Conservation (phyloP, 331 rosid genomes). For the Cydonia oblonga region DNA sequence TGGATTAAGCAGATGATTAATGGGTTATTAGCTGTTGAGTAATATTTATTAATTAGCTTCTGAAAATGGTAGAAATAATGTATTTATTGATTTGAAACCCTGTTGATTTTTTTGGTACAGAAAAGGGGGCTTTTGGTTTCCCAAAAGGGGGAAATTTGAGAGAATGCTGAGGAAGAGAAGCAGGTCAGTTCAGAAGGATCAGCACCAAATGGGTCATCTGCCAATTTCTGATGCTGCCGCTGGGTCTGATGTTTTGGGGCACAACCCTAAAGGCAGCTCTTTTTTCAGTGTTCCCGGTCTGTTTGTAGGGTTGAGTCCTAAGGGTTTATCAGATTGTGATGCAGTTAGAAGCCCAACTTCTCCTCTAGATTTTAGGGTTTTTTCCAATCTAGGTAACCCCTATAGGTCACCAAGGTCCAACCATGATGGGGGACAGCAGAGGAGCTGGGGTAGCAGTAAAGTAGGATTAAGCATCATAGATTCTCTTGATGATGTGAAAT, state of each 20-base stretch:
- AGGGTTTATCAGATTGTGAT: constrained; percentile 58
- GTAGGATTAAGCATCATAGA: constrained; percentile 71
- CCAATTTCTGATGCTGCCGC: constrained; percentile 40
- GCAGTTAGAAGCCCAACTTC: constrained; percentile 84
- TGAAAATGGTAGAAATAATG: not conserved
- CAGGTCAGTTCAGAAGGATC: constrained; percentile 61
- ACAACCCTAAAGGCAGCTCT: constrained; percentile 42
- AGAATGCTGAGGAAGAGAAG: constrained; percentile 75
- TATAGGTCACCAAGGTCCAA: constrained; percentile 34
- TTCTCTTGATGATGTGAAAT: constrained; percentile 52
- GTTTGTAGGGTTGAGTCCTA: constrained; percentile 57
- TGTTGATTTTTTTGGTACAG: constrained; percentile 13
- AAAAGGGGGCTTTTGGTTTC: constrained; percentile 14
- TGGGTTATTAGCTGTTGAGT: not conserved
- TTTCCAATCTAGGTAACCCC: constrained; percentile 44
- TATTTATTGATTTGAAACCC: not conserved
- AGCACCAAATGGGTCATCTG: constrained; percentile 38
- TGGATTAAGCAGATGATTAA: not conserved
- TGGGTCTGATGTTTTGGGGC: constrained; percentile 42
- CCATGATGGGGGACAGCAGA: constrained; percentile 44
- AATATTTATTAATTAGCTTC: not conserved
- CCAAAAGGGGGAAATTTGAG: constrained; percentile 29
- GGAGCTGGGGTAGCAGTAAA: constrained; percentile 68
- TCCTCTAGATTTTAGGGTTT: constrained; percentile 60
- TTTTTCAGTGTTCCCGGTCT: constrained; percentile 58